Base-by-base conservation (phyloP, 805 yeast genomes). In the Hanseniaspora hatyaiensis region DNA sequence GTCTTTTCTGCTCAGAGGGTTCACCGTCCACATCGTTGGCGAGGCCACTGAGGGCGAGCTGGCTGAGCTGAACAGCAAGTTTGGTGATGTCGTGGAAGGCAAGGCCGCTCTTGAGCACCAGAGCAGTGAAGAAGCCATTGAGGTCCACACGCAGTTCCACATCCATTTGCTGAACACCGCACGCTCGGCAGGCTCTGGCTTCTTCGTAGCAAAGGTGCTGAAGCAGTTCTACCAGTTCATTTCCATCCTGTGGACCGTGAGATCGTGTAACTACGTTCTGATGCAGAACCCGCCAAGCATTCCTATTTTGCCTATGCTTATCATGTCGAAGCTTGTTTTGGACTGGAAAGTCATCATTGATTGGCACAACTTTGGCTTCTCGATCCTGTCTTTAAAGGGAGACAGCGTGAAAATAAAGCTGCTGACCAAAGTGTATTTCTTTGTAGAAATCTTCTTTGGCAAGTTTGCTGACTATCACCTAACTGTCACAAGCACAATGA, bases 341-440 rank as follows among this genome's bases (percentile, higher is more conserved):
- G 63, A 68, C 51, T 59, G 76, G 36, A 71, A 73, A 57, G 63
- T 89, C 20, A 71, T 92, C 18, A 75, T 92, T 41, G 99, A 92
- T 64, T 92, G 98, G 98, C 99, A 92, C 63, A 92, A 92, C 62
- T 69, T 92, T 55, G 95, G 94, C 34, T 89, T 75, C 62, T 75
- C 94, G 1, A 84, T 92, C 23, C 64, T 92, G 50, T 79, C 81
- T 46, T 60, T 89, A 57, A 77, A 77, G 54, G 75, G 77, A 54
- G 58, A 70, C 4, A 70, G 70, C 2, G 22, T 61, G 48, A 59
- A 63, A 42, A 64, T 63, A 29, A 84, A 84, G 58, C 78, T 81
- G 0, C 62, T 83, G 47, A 94, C 87, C 2, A 61, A 66, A 43
- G 26, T 77, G 2, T 72, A 84, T 58, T 74, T 67, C 49, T 49